These are phyloP conservation scores for Paulownia fortunei DNA, from an alignment of 257 asterid species.

Conservation along the genomic window DNA sequence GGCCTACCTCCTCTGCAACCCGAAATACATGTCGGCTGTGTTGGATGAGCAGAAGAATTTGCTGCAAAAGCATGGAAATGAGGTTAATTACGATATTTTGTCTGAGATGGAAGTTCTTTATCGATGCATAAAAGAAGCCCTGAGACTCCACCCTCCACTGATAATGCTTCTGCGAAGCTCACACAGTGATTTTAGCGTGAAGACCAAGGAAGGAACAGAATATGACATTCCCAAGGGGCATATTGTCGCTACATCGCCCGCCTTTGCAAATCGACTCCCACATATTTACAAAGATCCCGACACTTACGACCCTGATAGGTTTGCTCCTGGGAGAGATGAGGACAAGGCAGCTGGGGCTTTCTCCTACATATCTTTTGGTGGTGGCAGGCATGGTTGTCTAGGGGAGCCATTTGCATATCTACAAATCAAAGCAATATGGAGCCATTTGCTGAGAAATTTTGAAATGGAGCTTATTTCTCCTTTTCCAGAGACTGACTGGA, in stretches of 20 bases:
- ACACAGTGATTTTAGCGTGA: constrained; percentile 80
- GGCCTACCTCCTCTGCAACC: constrained; percentile 84
- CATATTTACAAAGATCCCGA: constrained; percentile 80
- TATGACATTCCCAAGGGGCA: constrained; percentile 77
- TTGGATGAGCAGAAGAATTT: constrained; percentile 76
- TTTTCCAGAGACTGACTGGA: constrained; percentile 66
- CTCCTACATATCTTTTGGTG: constrained; percentile 92
- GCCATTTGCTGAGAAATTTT: constrained; percentile 89
- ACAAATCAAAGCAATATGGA: constrained; percentile 95
- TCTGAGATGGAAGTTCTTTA: constrained; percentile 90
- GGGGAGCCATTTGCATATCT: constrained; percentile 98
- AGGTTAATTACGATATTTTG: constrained; percentile 80
- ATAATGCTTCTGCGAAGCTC: constrained; percentile 92
- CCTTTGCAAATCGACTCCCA: constrained; percentile 64
- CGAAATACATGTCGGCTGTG: constrained; percentile 75
- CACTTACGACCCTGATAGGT: constrained; percentile 84
- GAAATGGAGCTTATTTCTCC: constrained; percentile 69
- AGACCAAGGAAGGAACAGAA: constrained; percentile 74
- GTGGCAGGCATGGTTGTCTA: constrained; percentile 94
- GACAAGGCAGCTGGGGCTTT: constrained; percentile 92
- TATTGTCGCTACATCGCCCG: constrained; percentile 65
- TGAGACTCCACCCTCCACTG: constrained; percentile 94
- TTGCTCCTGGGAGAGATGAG: constrained; percentile 85
- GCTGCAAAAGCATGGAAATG: constrained; percentile 65
- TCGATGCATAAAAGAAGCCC: constrained; percentile 88